These are phyloP conservation scores for Aspergillus avenaceus DNA, from an alignment of 495 filamentous ascomycete genomes.

Conservation along the genomic window DNA sequence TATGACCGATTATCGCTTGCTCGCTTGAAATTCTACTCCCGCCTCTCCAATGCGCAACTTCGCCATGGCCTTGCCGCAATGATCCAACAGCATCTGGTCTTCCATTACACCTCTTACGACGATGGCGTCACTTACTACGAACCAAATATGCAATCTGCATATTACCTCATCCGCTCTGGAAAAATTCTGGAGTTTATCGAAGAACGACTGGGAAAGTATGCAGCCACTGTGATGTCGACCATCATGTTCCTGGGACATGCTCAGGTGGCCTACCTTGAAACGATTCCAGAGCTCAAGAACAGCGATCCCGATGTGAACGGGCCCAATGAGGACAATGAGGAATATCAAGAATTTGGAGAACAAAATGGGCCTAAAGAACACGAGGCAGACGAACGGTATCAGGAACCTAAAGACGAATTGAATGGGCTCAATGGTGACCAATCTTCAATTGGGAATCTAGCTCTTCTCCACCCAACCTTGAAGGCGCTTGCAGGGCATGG, in stretches of 20 bases:
- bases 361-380: constrained; percentile 20
- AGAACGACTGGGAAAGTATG: constrained; percentile 62
- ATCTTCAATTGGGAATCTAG: constrained; percentile 12
- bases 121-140: constrained; percentile 71
- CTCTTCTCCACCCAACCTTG: constrained; percentile 40
- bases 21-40: constrained; percentile 62
- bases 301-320: constrained; percentile 23
- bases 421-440: constrained; percentile 23
- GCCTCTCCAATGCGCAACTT: constrained; percentile 62
- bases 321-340: constrained; percentile 18
- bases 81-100: constrained; percentile 81
- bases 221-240: constrained; percentile 65
- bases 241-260: constrained; percentile 76
- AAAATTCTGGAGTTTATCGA: constrained; percentile 77
- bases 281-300: constrained; percentile 31
- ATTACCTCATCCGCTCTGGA: constrained; percentile 72
- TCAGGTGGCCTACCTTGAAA: constrained; percentile 62
- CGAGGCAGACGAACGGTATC: constrained; percentile 1
- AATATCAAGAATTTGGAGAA: constrained; percentile 24
- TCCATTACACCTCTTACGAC: constrained; percentile 62
- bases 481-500: constrained; percentile 44
- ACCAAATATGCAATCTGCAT: constrained; percentile 67
- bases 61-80: constrained; percentile 78
- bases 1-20: constrained; percentile 70
- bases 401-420: constrained; percentile 5